Base-by-base conservation (phyloP, 345 rosid genomes). In the Syzygium grande region DNA sequence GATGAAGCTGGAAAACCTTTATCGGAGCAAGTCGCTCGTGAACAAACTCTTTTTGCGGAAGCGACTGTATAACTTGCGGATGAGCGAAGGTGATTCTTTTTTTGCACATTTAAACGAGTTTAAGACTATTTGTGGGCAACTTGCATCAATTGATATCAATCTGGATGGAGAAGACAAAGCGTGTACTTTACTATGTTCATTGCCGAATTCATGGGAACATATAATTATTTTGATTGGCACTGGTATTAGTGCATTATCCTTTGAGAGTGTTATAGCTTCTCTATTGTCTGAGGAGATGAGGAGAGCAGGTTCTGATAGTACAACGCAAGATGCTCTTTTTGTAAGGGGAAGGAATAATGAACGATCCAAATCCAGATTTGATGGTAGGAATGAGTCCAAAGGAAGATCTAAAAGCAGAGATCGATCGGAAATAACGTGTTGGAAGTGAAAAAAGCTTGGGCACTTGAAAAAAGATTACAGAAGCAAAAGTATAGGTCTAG, bases 41-140 rank as follows among this genome's bases (percentile, higher is more conserved):
- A 21, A 21, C 25, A 21, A 4, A 9, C 1, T 2, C 4, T 55
- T 54, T 21, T 0, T 55, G 5, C 11, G 0, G 25, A 55, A 55
- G 25, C 0, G 27, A 55, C 10, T 55, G 4, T 21, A 55, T 4
- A 55, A 55, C 11, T 27, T 55, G 8, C 0, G 4, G 4, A 55
- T 55, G 59, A 21, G 59, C 4, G 11, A 55, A 55, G 7, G 59
- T 55, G 59, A 55, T 21, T 21, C 0, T 7, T 55, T 55, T 8
- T 55, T 2, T 55, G 1, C 11, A 55, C 25, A 55, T 9, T 21
- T 55, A 55, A 55, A 55, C 3, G 59, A 55, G 25, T 55, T 55
- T 55, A 55, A 55, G 4, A 55, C 59, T 55, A 55, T 55, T 21
- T 55, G 25, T 55, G 59, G 59, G 11, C 25, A 55, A 21, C 27